Conservation (phyloP, 164 flowering plant genomes). For the Sextonia rubra region DNA sequence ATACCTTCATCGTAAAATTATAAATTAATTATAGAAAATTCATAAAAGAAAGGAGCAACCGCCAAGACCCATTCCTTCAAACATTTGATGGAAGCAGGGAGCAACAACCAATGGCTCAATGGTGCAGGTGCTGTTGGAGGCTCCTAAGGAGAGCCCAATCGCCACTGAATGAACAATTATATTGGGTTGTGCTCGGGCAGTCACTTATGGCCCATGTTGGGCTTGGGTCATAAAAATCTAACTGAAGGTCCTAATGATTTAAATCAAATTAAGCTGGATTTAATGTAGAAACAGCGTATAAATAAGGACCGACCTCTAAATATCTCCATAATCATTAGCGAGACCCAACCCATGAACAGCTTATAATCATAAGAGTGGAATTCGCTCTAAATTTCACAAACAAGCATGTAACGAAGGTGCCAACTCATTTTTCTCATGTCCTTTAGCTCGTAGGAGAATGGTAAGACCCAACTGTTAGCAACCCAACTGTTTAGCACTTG, state of each 20-base stretch:
- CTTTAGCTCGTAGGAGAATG: not conserved
- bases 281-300: not conserved
- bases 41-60: constrained; percentile 12
- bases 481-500: not conserved
- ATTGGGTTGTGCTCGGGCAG: not conserved
- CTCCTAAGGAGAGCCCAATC: constrained; percentile 19
- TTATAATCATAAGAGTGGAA: too few relatives aligned
- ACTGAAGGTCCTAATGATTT: not conserved
- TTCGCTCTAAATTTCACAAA: too few relatives aligned
- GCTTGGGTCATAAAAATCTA: not conserved
- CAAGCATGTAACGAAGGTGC: not conserved
- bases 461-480: not conserved
- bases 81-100: constrained; percentile 24
- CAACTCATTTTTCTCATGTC: not conserved
- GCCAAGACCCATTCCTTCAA: constrained; percentile 27
- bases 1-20: too few relatives aligned
- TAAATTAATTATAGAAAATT: too few relatives aligned
- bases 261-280: not conserved
- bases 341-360: too few relatives aligned
- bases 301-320: too few relatives aligned
- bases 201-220: not conserved
- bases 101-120: constrained; percentile 21
- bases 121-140: constrained; percentile 15
- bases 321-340: too few relatives aligned
- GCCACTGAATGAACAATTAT: constrained; percentile 21